phyloP scores from a whole-genome alignment of 441 rosid genomes.

The Erodium moschatum region DNA sequence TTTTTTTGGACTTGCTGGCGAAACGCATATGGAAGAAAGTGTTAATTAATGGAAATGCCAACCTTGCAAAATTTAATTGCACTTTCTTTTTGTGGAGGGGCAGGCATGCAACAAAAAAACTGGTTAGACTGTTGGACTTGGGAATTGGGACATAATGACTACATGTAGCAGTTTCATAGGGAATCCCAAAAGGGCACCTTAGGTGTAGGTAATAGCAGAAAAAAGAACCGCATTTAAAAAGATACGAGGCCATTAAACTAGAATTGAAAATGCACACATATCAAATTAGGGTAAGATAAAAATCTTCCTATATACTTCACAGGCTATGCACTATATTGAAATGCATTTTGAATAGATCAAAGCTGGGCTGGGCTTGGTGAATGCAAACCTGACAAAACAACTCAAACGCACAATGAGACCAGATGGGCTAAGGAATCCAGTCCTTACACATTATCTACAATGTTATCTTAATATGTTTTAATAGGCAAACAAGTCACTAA shows the following conservation, averaged over 20 bases:
- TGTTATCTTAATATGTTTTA: neutral
- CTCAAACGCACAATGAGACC: neutral
- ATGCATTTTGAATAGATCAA: neutral
- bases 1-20: neutral
- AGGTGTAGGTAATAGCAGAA: neutral
- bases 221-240: neutral
- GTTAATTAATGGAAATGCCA: neutral
- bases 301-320: neutral
- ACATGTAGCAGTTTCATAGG: no score
- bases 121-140: neutral
- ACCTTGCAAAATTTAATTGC: neutral
- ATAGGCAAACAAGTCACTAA: neutral
- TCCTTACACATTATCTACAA: neutral
- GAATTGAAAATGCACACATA: neutral
- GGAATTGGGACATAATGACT: neutral
- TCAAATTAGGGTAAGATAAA: neutral
- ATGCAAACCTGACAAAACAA: neutral
- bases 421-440: neutral
- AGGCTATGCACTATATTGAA: neutral
- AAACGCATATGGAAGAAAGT: neutral
- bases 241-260: neutral
- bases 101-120: neutral
- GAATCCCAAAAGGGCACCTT: neutral
- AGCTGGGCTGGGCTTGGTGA: neutral
- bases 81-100: neutral